A percentile compares a stretch with the other conserved stretches of the same genome.
Evolutionary conservation across 345 rosid species (phyloP).

Genomic region (Firmiana major): DNA sequence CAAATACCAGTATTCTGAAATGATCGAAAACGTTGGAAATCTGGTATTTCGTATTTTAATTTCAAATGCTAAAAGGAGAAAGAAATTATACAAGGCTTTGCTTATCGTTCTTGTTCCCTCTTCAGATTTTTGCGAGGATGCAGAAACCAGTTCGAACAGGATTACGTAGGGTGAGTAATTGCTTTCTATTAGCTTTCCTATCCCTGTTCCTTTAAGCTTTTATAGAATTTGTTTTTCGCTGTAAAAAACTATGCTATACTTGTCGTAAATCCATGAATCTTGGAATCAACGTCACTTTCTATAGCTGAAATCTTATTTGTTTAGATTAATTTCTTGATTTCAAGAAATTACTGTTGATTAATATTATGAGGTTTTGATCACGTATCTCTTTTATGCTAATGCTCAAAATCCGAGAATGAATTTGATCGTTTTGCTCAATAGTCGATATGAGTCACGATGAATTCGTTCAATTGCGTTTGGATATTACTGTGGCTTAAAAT

Average conservation of each 20-base stretch:
- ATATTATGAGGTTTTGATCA: background rate
- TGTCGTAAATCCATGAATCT: background rate
- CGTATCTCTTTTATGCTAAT: background rate
- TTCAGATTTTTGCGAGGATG: background rate
- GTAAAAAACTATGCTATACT: no score
- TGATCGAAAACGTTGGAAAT: background rate
- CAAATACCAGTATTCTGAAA: background rate
- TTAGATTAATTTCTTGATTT: background rate
- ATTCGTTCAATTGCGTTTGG: background rate
- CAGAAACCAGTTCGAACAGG: background rate
- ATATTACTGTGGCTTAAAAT: background rate
- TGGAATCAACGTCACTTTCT: background rate
- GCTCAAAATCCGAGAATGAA: background rate
- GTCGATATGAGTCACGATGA: background rate
- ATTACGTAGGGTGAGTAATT: background rate
- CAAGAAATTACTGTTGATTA: background rate
- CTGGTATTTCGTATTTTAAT: background rate
- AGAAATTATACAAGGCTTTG: background rate
- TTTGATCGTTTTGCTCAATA: background rate
- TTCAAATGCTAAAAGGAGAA: background rate
- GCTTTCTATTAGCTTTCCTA: background rate
- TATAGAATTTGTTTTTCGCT: background rate
- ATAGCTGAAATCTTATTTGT: background rate
- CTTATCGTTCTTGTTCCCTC: no score
- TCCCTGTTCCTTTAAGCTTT: background rate